Conservation (phyloP, 208 protist species). For the Trypanosoma caninum region DNA sequence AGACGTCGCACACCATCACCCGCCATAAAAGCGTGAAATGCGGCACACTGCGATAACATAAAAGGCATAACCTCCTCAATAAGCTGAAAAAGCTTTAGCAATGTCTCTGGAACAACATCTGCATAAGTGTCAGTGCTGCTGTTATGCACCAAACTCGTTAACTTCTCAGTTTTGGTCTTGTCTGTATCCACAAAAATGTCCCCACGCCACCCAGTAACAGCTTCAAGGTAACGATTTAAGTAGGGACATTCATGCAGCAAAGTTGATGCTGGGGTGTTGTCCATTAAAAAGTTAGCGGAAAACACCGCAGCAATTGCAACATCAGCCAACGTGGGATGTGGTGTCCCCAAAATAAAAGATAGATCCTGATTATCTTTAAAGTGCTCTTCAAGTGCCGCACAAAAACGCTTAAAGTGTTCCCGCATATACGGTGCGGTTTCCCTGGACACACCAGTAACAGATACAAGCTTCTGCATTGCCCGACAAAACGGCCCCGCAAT, state of each 20-base stretch:
- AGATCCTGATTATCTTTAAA: conserved; percentile 37
- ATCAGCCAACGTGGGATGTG: conserved; percentile 80
- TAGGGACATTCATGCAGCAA: conserved; percentile 61
- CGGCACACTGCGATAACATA: conserved; percentile 75
- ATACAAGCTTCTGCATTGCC: conserved; percentile 50
- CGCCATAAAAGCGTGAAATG: conserved; percentile 76
- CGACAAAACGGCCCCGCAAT: conserved; percentile 45
- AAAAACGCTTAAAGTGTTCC: conserved; percentile 80
- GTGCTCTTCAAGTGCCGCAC: conserved; percentile 63
- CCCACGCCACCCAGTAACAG: conserved; percentile 74
- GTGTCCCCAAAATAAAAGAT: conserved; percentile 70
- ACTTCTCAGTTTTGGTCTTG: conserved; percentile 3
- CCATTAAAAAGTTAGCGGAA: conserved; percentile 72
- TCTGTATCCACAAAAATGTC: conserved; percentile 16
- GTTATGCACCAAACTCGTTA: neutral
- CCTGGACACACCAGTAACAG: conserved; percentile 53
- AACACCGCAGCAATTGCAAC: conserved; percentile 76
- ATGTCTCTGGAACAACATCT: conserved; percentile 74
- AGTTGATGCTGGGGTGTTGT: conserved; percentile 65
- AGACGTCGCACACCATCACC: conserved; percentile 62
- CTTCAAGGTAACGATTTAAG: conserved; percentile 68
- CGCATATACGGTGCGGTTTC: conserved; percentile 69
- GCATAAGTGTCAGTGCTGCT: conserved; percentile 26
- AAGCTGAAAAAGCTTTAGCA: conserved; percentile 55
- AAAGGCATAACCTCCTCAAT: conserved; percentile 85